A percentile compares a stretch with the other conserved stretches of the same genome.
These are phyloP conservation scores for Torulaspora microellipsoides DNA, from an alignment of 805 yeast species.

Conservation along the genomic window DNA sequence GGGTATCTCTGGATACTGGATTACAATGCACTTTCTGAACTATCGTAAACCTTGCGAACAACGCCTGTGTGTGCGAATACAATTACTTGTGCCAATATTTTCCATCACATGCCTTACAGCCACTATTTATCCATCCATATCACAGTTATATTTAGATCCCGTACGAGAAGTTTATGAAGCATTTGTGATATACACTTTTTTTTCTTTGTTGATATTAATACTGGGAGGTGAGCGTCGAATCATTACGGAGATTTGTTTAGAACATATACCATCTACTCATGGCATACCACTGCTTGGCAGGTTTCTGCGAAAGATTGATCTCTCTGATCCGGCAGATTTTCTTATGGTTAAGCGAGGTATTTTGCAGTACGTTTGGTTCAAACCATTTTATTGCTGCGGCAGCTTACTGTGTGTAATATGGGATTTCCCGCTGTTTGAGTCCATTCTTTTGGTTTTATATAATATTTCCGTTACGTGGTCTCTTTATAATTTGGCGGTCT, in stretches of 20 bases:
- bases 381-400: constrained; percentile 71
- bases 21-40: constrained; percentile 54
- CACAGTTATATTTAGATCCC: constrained; percentile 58
- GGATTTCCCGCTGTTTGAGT: constrained; percentile 46
- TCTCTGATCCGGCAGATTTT: constrained; percentile 80
- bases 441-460: constrained; percentile 60
- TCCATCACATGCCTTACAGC: constrained; percentile 64
- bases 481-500: constrained; percentile 77
- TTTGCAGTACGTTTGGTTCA: constrained; percentile 91
- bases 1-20: constrained; percentile 42
- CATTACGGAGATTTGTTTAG: constrained; percentile 57
- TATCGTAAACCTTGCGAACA: constrained; percentile 89
- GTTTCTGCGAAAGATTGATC: constrained; percentile 59
- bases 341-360: constrained; percentile 76
- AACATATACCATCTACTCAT: constrained; percentile 66
- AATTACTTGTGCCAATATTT: constrained; percentile 75
- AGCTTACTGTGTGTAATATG: constrained; percentile 42
- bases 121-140: constrained; percentile 41
- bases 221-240: constrained; percentile 91
- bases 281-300: constrained; percentile 48
- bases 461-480: constrained; percentile 79
- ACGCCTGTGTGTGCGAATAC: constrained; percentile 75
- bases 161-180: constrained; percentile 90
- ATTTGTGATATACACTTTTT: constrained; percentile 90
- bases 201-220: constrained; percentile 71